Conservation (phyloP, 768 basidiomycete genomes). For the Pleurotus tuber-regium region DNA sequence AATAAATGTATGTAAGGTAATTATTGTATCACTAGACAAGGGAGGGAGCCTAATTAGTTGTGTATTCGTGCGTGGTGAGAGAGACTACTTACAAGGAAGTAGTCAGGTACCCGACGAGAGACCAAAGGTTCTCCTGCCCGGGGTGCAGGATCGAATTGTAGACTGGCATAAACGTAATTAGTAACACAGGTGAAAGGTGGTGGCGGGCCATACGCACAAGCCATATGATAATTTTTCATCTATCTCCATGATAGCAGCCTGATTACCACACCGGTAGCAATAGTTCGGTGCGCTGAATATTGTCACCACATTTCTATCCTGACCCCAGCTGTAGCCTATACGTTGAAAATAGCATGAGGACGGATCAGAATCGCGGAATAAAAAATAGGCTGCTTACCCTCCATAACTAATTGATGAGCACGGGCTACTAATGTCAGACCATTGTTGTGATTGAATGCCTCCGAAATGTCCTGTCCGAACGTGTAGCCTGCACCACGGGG, state of each 20-base stretch:
- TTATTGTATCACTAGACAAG: conserved; percentile 1
- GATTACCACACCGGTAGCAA: conserved; percentile 99
- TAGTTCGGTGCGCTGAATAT: conserved; percentile 99
- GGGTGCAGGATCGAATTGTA: conserved; percentile 99
- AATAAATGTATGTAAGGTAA: conserved; percentile 7
- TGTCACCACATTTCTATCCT: conserved; percentile 98
- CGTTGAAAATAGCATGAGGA: background rate
- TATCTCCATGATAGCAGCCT: conserved; percentile 99
- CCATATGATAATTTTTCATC: conserved; percentile 96
- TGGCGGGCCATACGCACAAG: conserved; percentile 55
- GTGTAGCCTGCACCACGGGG: conserved; percentile 99
- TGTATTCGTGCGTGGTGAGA: background rate
- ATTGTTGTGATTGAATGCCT: conserved; percentile 99
- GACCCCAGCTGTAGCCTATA: conserved; percentile 92
- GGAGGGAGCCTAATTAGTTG: background rate
- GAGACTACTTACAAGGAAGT: conserved; percentile 74
- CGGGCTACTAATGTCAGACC: conserved; percentile 93
- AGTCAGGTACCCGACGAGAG: conserved; percentile 91
- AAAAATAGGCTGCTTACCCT: conserved; percentile 60
- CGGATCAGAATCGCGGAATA: background rate
- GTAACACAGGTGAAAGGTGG: conserved; percentile 5
- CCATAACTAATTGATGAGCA: conserved; percentile 96
- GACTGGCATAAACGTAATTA: conserved; percentile 46
- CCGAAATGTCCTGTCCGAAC: conserved; percentile 98
- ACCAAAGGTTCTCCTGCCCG: conserved; percentile 98